phyloP scores from a whole-genome alignment of 2,329 filamentous ascomycete genomes.

The Trichoderma breve region DNA sequence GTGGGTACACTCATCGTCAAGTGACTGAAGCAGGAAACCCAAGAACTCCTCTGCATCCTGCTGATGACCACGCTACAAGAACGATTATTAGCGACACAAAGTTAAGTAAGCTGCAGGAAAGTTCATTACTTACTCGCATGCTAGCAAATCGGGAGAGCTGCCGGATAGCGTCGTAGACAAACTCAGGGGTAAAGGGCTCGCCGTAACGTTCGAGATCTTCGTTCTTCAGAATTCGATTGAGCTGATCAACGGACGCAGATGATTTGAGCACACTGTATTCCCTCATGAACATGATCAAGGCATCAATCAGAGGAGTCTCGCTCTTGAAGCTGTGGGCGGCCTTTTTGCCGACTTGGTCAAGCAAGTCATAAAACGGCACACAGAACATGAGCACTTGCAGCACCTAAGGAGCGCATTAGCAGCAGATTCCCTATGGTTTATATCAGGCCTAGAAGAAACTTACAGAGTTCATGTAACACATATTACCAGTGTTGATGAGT shows the following conservation, averaged over 20 bases:
- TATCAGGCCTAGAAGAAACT: slow-evolving; percentile 37
- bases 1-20: slow-evolving; percentile 87
- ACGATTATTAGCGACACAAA: slow-evolving; percentile 21
- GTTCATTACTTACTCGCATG: slow-evolving; percentile 70
- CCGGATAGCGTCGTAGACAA: slow-evolving; percentile 90
- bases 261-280: slow-evolving; percentile 86
- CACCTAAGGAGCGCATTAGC: slow-evolving; percentile 58
- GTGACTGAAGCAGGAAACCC: slow-evolving; percentile 84
- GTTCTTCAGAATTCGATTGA: slow-evolving; percentile 71
- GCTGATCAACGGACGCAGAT: slow-evolving; percentile 69
- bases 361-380: slow-evolving; percentile 88
- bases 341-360: slow-evolving; percentile 81
- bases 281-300: slow-evolving; percentile 94
- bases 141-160: slow-evolving; percentile 83
- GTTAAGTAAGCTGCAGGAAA: neutral
- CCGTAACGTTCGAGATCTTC: slow-evolving; percentile 88
- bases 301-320: slow-evolving; percentile 88
- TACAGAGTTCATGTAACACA: slow-evolving; percentile 99
- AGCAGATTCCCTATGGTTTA: neutral
- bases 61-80: slow-evolving; percentile 76
- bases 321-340: slow-evolving; percentile 91
- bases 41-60: slow-evolving; percentile 98
- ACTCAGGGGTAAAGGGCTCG: slow-evolving; percentile 87
- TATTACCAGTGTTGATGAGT: slow-evolving; percentile 94
- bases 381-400: slow-evolving; percentile 95